These are phyloP conservation scores for Aspergillus bridgeri DNA, from an alignment of 495 filamentous ascomycete genomes.

Conservation along the genomic window DNA sequence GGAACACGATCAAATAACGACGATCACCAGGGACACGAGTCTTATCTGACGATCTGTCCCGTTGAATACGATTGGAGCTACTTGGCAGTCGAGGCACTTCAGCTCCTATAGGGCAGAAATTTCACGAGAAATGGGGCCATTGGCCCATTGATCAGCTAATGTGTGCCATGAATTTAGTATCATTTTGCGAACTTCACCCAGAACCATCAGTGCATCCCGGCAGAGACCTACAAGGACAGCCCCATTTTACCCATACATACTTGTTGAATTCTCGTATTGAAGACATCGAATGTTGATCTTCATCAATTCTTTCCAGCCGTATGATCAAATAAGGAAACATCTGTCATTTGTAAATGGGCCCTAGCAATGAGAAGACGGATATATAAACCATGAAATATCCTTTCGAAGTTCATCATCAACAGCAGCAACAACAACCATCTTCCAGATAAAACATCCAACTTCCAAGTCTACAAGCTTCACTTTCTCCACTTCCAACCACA, in stretches of 20 bases:
- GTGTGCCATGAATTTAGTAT: background rate
- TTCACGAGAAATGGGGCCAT: background rate
- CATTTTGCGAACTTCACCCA: background rate
- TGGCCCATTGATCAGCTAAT: no score
- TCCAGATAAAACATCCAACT: background rate
- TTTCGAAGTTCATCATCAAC: background rate
- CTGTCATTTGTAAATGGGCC: no score
- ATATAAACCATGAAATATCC: no score
- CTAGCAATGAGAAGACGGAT: no score
- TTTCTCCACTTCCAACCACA: background rate
- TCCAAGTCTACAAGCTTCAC: background rate
- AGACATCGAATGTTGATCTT: background rate
- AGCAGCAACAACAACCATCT: background rate
- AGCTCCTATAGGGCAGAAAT: background rate
- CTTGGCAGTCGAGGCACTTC: background rate
- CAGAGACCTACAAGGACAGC: background rate
- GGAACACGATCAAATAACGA: background rate
- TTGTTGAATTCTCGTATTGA: background rate
- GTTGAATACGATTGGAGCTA: background rate
- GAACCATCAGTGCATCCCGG: background rate
- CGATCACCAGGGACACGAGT: background rate
- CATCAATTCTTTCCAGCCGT: background rate
- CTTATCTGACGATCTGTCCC: background rate
- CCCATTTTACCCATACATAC: background rate
- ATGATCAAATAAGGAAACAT: no score